Evolutionary conservation across 106 monocot genomes (phyloP).

Genomic region (Acorus gramineus): DNA sequence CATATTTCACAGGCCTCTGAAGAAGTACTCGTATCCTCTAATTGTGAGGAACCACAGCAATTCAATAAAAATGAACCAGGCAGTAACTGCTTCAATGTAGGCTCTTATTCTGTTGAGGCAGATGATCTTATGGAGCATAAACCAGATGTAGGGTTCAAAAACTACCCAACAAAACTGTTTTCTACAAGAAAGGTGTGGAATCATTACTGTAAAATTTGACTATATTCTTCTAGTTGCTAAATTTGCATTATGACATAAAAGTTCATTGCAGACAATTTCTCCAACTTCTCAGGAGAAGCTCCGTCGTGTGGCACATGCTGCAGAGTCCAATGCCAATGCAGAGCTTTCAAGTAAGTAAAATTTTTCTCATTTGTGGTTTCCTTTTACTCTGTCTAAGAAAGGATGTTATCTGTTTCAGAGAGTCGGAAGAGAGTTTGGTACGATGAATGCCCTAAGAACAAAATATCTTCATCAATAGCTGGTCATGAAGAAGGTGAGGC

Average conservation of each 20-base stretch:
- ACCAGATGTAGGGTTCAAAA: too few species aligned
- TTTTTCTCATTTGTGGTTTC: neutral
- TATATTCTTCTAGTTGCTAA: neutral
- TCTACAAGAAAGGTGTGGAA: too few species aligned
- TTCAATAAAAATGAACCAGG: too few species aligned
- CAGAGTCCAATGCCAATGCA: slow-evolving; percentile 26
- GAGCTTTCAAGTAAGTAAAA: slow-evolving; percentile 32
- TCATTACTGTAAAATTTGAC: neutral
- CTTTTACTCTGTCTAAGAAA: neutral
- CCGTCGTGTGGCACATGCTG: slow-evolving; percentile 28
- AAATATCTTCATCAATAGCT: slow-evolving; percentile 7
- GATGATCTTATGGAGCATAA: too few species aligned
- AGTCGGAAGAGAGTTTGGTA: slow-evolving; percentile 22
- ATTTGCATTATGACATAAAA: neutral
- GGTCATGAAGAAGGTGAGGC: slow-evolving; percentile 3
- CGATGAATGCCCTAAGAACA: slow-evolving; percentile 6
- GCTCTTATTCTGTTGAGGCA: too few species aligned
- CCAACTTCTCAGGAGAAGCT: slow-evolving; percentile 83
- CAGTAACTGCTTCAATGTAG: too few species aligned
- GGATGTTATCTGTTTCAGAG: slow-evolving; percentile 13
- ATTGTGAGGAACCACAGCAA: too few species aligned
- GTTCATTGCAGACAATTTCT: slow-evolving; percentile 48
- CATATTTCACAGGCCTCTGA: too few species aligned
- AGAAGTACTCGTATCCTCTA: too few species aligned
- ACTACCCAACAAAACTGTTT: too few species aligned